Evolutionary conservation across 345 rosid species (phyloP), one percentile per base, ranked within the genome.

Genomic region (Melastoma malabathricum): DNA sequence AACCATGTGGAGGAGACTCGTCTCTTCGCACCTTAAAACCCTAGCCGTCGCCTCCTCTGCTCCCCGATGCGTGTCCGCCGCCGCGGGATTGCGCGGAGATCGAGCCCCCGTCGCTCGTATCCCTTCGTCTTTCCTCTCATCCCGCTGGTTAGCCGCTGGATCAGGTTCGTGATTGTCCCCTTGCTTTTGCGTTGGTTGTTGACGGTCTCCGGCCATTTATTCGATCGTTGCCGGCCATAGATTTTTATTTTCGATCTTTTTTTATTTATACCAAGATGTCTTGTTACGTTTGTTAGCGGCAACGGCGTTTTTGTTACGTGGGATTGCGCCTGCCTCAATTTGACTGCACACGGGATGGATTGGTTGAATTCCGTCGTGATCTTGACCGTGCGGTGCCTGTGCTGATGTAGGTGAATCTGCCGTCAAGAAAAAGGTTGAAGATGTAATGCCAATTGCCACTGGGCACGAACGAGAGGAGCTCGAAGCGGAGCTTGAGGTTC

Each of bases 391-490:
- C 16, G 23, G 23, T 55, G 25, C 9, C 25, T 19, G 45, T 13
- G 53, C 10, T 48, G 46, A 44, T 18, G 3, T 14, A 43, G 58
- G 51, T 38, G 59, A 43, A 34, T 34, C 61, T 13, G 41, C 67
- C n/a, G 48, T 63, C 45, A 67, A 67, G 67, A 66, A 58, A 64
- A 75, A 48, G 22, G 65, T 70, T 55, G 76, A 75, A 60, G 76
- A 68, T 63, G 60, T 70, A n/a, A 61, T 70, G 72, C 84, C 78
- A 15, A 75, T 72, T 57, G 84, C 81, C 10, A 78, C 79, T 18
- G 79, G 79, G 18, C 78, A 72, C 27, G 79, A 78, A 60, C 66
- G 69, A 18, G 76, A 75, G 70, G 84, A 78, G 68, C 76, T 75
- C 19, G 73, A 72, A 59, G 78, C 78, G 20, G 75, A 78, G 71